Evolutionary conservation across 1,284 basidiomycete genomes (phyloP).

Genomic region (Ganoderma sinense): DNA sequence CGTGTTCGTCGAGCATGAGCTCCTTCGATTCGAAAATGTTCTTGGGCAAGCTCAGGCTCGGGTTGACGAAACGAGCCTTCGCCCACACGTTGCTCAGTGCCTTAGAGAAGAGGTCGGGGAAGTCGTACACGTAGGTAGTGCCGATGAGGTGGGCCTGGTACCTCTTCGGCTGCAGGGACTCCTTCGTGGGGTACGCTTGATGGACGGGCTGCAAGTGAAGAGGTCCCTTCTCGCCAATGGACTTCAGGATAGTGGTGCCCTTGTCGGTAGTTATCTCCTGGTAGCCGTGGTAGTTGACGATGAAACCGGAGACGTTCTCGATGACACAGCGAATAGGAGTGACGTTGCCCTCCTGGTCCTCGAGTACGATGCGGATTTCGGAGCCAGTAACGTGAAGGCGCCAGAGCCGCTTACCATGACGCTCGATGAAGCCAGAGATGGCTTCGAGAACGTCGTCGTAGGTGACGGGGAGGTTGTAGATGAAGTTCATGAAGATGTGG

Average conservation of each 20-base stretch:
- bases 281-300: constrained; percentile 99
- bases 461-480: constrained; percentile 94
- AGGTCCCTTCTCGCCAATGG: constrained; percentile 94
- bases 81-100: constrained; percentile 94
- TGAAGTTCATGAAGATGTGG: constrained; percentile 98
- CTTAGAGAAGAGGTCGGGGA: constrained; percentile 98
- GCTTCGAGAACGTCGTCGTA: constrained; percentile 97
- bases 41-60: constrained; percentile 79
- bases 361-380: constrained; percentile 95
- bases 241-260: constrained; percentile 93
- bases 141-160: constrained; percentile 99
- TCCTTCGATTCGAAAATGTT: constrained; percentile 86
- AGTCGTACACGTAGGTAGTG: constrained; percentile 99
- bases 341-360: constrained; percentile 92
- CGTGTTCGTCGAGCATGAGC: constrained; percentile 94
- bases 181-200: constrained; percentile 94
- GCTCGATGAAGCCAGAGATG: constrained; percentile 97
- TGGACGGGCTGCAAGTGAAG: constrained; percentile 94
- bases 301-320: constrained; percentile 98
- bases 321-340: constrained; percentile 97
- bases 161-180: constrained; percentile 98
- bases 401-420: constrained; percentile 98
- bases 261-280: constrained; percentile 98
- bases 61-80: constrained; percentile 70
- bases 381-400: constrained; percentile 97